Base-by-base conservation (phyloP, 1,284 basidiomycete species). In the Anthracocystis panici-leucophaei region DNA sequence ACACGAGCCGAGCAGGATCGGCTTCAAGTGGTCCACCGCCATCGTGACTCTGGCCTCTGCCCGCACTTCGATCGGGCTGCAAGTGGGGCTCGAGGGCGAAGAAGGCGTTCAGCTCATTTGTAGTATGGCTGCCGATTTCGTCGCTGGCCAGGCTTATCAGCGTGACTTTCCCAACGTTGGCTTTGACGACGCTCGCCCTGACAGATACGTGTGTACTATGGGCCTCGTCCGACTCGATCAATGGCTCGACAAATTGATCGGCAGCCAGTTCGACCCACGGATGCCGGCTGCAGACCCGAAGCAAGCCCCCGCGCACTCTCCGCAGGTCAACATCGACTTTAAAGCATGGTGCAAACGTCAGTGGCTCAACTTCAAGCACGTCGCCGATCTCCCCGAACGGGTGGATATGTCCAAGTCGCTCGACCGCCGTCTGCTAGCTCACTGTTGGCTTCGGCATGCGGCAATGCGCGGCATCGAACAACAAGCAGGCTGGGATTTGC, bases 351-450 rank as follows among this genome's bases (percentile, higher is more conserved):
- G 21, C 23, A 16, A 27, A 27, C 8, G 45, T 6, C 23, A 25
- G 14, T 48, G 45, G 45, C 21, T 48, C 45, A 48, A 48, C 45
- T 48, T 48, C 45, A 48, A 48, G 45, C 45, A 48, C 45, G 23
- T 48, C 25, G 45, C 25, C 23, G 14, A 11, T 25, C 45, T 48
- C 6, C 23, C 21, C 14, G 12, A 27, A 23, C 14, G 3, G 45
- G 21, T 27, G 5, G 12, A 48, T 9, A 27, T 27, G 45, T 3
- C 21, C 45, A 25, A 48, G 45, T 3, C 21, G 21, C 14, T 48
- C 23, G 45, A 48, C 23, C 21, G 23, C 9, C 9, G 10, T 25
- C 23, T 27, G 25, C 45, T 48, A 5, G 25, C 45, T 25, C 25
- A 25, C 14, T 27, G 5, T 16, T 48, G 45, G 45, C 25, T 48